Conservation (phyloP, 2,329 filamentous ascomycete genomes). For the Botryotinia convoluta region DNA sequence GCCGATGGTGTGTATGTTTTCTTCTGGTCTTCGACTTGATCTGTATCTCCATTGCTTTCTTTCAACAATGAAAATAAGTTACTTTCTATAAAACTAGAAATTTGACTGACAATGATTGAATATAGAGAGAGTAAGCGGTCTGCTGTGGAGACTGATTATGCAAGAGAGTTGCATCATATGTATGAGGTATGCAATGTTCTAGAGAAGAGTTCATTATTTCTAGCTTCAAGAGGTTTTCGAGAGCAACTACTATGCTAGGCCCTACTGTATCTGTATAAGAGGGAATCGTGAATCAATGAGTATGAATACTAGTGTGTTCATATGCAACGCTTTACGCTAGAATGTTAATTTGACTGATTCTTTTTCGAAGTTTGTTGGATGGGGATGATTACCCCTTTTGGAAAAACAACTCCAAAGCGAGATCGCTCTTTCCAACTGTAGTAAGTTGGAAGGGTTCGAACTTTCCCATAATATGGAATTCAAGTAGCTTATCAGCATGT, state of each 20-base stretch:
- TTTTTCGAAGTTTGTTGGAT: not conserved
- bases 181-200: not conserved
- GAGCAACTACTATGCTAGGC: not conserved
- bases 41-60: not conserved
- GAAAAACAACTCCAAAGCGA: conserved; percentile 5
- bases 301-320: not conserved
- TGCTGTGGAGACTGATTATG: not conserved
- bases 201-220: not conserved
- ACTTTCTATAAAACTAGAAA: not conserved
- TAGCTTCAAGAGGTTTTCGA: not conserved
- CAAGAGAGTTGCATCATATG: not conserved
- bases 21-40: not conserved
- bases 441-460: not conserved
- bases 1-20: conserved; percentile 1
- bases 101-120: conserved; percentile 3
- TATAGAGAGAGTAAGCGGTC: not conserved
- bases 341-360: not conserved
- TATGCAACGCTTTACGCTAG: not conserved
- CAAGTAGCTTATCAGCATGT: not conserved
- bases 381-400: not conserved
- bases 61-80: not conserved
- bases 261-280: not conserved
- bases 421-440: conserved; percentile 1
- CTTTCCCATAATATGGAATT: not conserved
- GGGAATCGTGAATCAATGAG: not conserved